Evolutionary conservation across 306 rosid species (phyloP).

Genomic region (Vigna radiata): DNA sequence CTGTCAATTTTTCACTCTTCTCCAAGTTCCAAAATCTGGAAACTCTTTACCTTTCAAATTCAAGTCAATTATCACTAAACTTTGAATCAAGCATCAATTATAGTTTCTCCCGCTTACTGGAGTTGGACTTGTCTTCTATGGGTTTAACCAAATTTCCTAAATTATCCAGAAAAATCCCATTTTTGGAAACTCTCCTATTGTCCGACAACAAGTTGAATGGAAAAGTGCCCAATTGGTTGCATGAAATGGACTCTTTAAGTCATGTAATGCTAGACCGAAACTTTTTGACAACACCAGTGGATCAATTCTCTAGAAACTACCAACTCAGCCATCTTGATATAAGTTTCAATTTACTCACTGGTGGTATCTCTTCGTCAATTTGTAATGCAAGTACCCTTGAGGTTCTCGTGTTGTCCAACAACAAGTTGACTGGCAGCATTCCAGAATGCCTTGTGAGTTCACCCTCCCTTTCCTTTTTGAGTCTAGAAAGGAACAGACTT

Average conservation of each 20-base stretch:
- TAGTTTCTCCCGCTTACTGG: background rate
- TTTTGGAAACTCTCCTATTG: background rate
- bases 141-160: background rate
- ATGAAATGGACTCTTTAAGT: background rate
- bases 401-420: background rate
- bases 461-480: slow-evolving; percentile 3
- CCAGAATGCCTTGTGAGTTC: slow-evolving; percentile 43
- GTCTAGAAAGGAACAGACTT: slow-evolving; percentile 44
- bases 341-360: background rate
- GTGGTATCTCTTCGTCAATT: background rate
- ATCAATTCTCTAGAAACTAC: background rate
- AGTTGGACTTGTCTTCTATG: background rate
- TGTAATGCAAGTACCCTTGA: background rate
- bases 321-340: background rate
- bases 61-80: background rate
- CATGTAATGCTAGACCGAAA: background rate
- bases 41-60: background rate
- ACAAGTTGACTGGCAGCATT: slow-evolving; percentile 21
- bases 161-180: background rate
- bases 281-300: background rate
- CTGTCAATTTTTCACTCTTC: background rate
- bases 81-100: background rate
- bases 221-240: slow-evolving; percentile 34
- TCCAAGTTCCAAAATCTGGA: background rate
- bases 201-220: slow-evolving; percentile 29